Evolutionary conservation across 257 asterid genomes (phyloP), one percentile per base, ranked within the genome.

Genomic region (Petunia axillaris): DNA sequence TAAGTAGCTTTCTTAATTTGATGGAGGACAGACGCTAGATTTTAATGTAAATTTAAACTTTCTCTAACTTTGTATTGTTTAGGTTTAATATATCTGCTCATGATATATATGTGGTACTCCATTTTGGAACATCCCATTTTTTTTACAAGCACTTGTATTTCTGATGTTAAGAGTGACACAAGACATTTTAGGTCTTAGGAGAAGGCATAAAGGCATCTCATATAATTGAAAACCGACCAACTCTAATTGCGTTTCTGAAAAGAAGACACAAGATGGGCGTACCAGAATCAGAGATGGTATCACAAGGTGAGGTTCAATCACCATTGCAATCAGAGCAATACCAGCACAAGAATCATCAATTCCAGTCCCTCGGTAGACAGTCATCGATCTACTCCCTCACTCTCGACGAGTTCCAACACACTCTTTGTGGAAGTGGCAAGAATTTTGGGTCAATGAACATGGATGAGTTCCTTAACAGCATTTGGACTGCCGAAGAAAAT

Each of bases 401-500:
- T 0, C 92, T 94, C 2, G 97, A 93, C 1, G 97, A 93, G 80
- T 91, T 94, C 65, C 98, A 94, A 64, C 87, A 88, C 79, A 89
- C 94, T 0, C 83, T 94, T 0, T 83, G 86, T 14, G 97, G 88
- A 50, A 82, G 87, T 1, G 97, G 97, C 68, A 94, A 91, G 91
- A 89, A 88, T 48, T 91, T 93, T 8, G 94, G 97, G 10, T 94
- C 98, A 0, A 93, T 94, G 97, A 94, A 93, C 83, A 94, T 94
- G 98, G 98, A 94, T 13, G 98, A 94, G 67, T 94, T 94, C 86
- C 91, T 94, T 82, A 94, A 90, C 84, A 93, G 93, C 88, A 91
- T 93, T 76, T 94, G 97, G 97, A 91, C 90, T 0, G 97, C 97
- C 1, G 97, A 94, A 79, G 98, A 94, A 76, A 89, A 90, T 66